Evolutionary conservation across 331 rosid genomes (phyloP), one percentile per base, ranked within the genome.

Genomic region (Arachis monticola): DNA sequence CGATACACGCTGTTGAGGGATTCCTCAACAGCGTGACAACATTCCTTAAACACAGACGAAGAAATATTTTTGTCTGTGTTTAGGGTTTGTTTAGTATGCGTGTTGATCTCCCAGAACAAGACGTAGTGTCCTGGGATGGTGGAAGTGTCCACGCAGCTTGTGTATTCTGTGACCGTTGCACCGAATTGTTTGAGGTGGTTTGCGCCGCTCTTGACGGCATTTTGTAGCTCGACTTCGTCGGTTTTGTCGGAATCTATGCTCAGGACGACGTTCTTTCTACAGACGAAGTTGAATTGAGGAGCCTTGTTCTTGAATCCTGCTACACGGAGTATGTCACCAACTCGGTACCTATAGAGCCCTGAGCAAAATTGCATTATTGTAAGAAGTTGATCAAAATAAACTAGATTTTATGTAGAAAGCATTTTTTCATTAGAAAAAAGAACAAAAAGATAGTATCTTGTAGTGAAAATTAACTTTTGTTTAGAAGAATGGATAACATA

Each of bases 241-340:
- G 89, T 85, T 58, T 89, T 89, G 60, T 89, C 91, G 0, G 87
- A 75, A 47, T 89, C 91, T 9, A 87, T 85, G 74, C 88, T 83
- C 1, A 89, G 72, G 53, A 76, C 85, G 1, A 89, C 90, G 5
- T 80, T 89, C 60, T 87, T 89, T 64, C 94, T 31, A 69, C 91
- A 83, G 8, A 87, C 67, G 3, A 87, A 89, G 76, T 77, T 85
- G 84, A 89, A 89, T 61, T 89, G 88, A 4, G 91, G 94, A 0
- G 93, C 84, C 65, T 85, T 85, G 87, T 89, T 89, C 76, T 89
- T 89, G 89, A 89, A 89, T 70, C 91, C 89, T 0, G 87, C 71
- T 12, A 88, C 91, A 13, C 82, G 74, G 38, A 86, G 85, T 70
- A 88, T 76, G 81, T 89, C 90, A 13, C 91, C 94, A 1, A 85